Conservation (phyloP, 345 rosid genomes). For the Cochlearia excelsa region DNA sequence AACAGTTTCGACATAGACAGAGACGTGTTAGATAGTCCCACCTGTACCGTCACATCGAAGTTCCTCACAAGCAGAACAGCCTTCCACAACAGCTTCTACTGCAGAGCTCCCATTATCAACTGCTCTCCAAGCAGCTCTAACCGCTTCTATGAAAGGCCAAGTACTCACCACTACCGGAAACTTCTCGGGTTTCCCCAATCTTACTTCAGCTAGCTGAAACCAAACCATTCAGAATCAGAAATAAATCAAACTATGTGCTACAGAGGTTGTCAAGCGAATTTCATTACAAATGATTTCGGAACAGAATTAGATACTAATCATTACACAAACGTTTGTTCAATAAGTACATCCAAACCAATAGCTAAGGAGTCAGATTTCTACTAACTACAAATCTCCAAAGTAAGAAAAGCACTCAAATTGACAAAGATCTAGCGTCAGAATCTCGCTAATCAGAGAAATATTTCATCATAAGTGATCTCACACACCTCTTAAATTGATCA, state of each 20-base stretch:
- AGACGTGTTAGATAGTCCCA: background rate
- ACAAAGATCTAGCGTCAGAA: background rate
- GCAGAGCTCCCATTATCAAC: slow-evolving; percentile 62
- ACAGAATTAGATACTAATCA: too few relatives aligned
- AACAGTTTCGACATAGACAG: background rate
- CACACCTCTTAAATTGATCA: slow-evolving; percentile 4
- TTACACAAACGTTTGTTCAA: background rate
- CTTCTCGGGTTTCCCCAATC: slow-evolving; percentile 36
- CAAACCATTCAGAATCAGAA: background rate
- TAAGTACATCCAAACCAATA: background rate
- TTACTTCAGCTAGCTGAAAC: slow-evolving; percentile 43
- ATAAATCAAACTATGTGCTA: background rate
- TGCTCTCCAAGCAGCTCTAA: slow-evolving; percentile 78
- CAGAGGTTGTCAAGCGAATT: background rate
- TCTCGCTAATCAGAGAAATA: background rate
- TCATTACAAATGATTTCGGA: background rate
- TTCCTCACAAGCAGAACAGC: slow-evolving; percentile 89
- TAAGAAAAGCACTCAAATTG: slow-evolving; percentile 10
- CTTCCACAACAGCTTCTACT: slow-evolving; percentile 86
- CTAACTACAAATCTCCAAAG: slow-evolving; percentile 1
- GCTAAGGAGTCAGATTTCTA: background rate
- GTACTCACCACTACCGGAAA: slow-evolving; percentile 84
- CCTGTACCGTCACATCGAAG: slow-evolving; percentile 95
- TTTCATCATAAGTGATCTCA: background rate
- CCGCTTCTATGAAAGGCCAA: slow-evolving; percentile 87